Evolutionary conservation across 2,329 filamentous ascomycete genomes (phyloP).

Genomic region (Ceratocystis variospora): DNA sequence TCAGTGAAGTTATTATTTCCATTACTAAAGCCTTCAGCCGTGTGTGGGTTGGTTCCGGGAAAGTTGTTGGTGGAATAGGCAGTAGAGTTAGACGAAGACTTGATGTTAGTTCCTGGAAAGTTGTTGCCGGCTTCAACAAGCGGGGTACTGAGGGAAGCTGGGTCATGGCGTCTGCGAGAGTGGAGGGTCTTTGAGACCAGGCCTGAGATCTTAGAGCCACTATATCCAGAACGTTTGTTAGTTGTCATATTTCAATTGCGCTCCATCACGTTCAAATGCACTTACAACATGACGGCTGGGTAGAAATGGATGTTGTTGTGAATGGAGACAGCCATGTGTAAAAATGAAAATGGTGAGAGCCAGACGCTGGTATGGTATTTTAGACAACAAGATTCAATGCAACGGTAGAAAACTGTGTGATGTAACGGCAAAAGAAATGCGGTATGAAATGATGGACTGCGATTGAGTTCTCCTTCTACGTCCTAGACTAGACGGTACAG

Average conservation of each 20-base stretch:
- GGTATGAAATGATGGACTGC: background rate
- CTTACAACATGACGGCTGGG: slow-evolving; percentile 14
- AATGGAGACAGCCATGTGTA: background rate
- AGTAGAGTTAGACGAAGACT: background rate
- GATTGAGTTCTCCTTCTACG: background rate
- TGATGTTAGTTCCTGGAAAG: slow-evolving; percentile 19
- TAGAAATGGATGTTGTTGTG: background rate
- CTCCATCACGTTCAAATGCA: background rate
- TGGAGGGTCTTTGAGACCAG: slow-evolving; percentile 14
- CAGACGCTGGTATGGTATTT: background rate
- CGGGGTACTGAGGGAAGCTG: background rate
- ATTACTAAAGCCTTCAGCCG: background rate
- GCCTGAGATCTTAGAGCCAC: slow-evolving; percentile 6
- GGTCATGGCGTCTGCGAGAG: background rate
- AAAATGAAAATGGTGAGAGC: background rate
- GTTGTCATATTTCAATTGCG: background rate
- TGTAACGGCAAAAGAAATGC: background rate
- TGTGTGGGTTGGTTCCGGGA: slow-evolving; percentile 12
- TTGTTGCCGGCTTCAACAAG: slow-evolving; percentile 19
- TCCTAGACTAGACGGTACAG: background rate
- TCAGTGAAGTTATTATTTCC: slow-evolving; percentile 17
- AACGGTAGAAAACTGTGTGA: background rate
- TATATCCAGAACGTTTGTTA: background rate
- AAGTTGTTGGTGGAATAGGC: slow-evolving; percentile 16
- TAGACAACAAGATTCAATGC: background rate